These are phyloP conservation scores for Carex cristatella DNA, from an alignment of 176 grass and related monocot genomes.

Conservation along the genomic window DNA sequence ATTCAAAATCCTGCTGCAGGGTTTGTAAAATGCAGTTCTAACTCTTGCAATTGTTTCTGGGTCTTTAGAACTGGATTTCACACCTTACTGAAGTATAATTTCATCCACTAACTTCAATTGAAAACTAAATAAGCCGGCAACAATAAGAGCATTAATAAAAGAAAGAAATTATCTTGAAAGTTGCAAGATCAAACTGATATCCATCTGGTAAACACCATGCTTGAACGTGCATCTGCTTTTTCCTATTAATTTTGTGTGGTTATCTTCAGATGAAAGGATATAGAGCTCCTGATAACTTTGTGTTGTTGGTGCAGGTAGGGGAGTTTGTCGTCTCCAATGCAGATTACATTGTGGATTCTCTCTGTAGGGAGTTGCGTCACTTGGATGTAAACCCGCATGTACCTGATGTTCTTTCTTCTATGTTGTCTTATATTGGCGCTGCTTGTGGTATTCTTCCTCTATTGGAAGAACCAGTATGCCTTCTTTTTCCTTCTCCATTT, in stretches of 20 bases:
- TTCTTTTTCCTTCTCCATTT: conserved; percentile 10
- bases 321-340: conserved; percentile 81
- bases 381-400: conserved; percentile 80
- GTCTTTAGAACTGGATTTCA: conserved; percentile 20
- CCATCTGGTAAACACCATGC: neutral
- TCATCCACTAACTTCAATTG: neutral
- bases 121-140: neutral
- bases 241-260: neutral
- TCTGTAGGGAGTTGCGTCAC: conserved; percentile 77
- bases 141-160: neutral
- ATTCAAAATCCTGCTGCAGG: neutral
- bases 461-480: conserved; percentile 88
- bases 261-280: neutral
- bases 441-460: conserved; percentile 88
- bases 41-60: neutral
- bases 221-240: neutral
- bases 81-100: conserved; percentile 17
- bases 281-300: conserved; percentile 8
- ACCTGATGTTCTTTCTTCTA: conserved; percentile 88
- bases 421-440: conserved; percentile 82
- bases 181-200: neutral
- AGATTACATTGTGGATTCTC: conserved; percentile 87
- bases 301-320: conserved; percentile 51
- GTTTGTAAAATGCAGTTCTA: neutral
- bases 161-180: neutral